Evolutionary conservation across 1,139 yeast species (phyloP), one percentile per base, ranked within the genome.

Genomic region (Nakaseomyces glabratus): DNA sequence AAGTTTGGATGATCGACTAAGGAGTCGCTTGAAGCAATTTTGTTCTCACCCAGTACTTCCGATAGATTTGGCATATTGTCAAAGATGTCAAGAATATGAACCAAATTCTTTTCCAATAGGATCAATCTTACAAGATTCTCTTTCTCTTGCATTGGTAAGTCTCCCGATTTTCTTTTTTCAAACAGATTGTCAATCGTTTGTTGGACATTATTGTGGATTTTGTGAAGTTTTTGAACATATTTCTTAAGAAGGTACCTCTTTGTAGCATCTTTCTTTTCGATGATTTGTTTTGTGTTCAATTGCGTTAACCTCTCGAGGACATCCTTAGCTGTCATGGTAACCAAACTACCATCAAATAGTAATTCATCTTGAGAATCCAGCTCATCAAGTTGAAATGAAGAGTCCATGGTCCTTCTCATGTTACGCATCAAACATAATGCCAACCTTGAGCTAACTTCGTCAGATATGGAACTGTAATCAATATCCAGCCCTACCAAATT

Each of bases 361-460:
- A 69, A 53, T 38, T 69, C 72, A 51, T 69, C 72, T 34, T 61
- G 60, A 1, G 57, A 42, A n/a, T 47, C 37, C 25, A 47, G 39
- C 13, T 53, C 51, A 18, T 50, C 52, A 16, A 49, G 43, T 33
- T 47, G 57, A 44, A 49, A 42, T 28, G 66, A 69, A 18, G 66
- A 63, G 38, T 67, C 67, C 51, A 76, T 60, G 12, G 67, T 63
- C 33, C 58, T 63, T 49, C 82, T 88, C 80, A 85, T 77, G 52
- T 85, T 85, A 50, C 81, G 71, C 80, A 85, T 76, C 50, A 86
- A 67, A 51, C 80, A 80, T 43, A 81, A 73, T 0, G 93, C 90
- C 41, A 85, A 72, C 53, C 86, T 71, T 28, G 85, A 81, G 14
- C 79, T 71, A 33, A 85, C 63, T 41, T 74, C 74, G 43, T 78